Base-by-base conservation (phyloP, 148 eudicot genomes). In the Nepenthes gracilis region DNA sequence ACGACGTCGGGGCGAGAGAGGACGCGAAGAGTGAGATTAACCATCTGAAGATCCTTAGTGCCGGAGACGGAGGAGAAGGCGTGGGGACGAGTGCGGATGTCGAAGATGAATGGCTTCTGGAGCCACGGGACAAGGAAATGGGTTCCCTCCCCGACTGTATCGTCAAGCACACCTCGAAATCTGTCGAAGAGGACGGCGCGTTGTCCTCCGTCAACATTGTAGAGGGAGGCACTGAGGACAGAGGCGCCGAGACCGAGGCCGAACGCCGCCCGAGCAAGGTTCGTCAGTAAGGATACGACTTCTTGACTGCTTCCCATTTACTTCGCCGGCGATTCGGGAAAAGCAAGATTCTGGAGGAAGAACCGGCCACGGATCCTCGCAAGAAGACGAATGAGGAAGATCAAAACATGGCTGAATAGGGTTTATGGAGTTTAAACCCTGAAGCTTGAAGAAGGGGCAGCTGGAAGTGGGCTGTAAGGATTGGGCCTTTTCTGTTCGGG, bases 41-140 rank as follows among this genome's bases (percentile, higher is more conserved):
- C 97, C 97, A 92, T 92, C 62, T 92, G 97, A 55, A 92, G 90
- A 58, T 92, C 97, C 66, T 92, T 92, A 0, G 97, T 92, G 32
- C 97, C 97, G 50, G 87, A 88, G n/a, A 80, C 12, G 38, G 97
- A 92, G 35, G 88, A 71, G 73, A 92, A 88, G 9, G 82, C 74
- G 64, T 92, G 97, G 33, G 96, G 96, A 0, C 93, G 65, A 2
- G 96, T 92, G 5, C 97, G 86, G 73, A 92, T 88, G 58, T 88
- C 96, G 66, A 88, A 92, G 78, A 85, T 75, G 72, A 59, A 83
- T 12, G 97, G 97, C 54, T 72, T 83, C 62, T 92, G 97, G 5
- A 92, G 83, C 85, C 84, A 85, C 4, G 97, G 97, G 43, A 92
- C 60, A 1, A 85, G 76, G 64, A 92, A 88, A 33, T 92, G 97